Percentiles rank a stretch among this genome's conserved stretches.
These are phyloP conservation scores for Plasmodium inui DNA, from an alignment of 169 alveolate species.

Conservation along the genomic window DNA sequence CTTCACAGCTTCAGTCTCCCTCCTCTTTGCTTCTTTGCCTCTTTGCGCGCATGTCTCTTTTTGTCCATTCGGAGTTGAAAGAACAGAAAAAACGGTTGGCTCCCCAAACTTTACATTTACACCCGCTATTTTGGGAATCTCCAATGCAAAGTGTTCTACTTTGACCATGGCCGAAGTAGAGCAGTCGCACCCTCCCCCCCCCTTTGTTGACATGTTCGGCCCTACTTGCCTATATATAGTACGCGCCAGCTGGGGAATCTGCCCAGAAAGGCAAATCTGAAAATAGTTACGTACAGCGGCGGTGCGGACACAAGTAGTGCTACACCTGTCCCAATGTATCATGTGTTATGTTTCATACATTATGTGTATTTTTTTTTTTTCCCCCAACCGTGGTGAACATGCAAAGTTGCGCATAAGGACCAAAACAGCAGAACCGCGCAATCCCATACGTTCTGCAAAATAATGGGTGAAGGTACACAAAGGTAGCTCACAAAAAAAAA, in stretches of 20 bases:
- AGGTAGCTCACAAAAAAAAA: neutral
- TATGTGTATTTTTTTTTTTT: neutral
- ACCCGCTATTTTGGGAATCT: neutral
- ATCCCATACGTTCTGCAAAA: neutral
- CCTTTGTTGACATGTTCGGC: neutral
- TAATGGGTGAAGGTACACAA: neutral
- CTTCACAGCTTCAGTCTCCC: neutral
- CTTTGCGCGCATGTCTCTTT: neutral
- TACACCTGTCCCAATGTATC: neutral
- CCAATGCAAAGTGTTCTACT: neutral
- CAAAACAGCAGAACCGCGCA: neutral
- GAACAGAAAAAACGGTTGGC: neutral
- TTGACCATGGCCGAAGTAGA: neutral
- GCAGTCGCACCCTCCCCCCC: neutral
- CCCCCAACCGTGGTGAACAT: neutral
- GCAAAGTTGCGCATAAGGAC: neutral
- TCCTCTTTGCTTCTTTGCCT: neutral
- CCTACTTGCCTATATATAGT: neutral
- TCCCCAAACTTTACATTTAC: neutral
- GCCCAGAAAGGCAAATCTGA: neutral
- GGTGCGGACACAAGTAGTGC: neutral
- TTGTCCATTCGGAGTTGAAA: neutral
- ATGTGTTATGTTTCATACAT: neutral
- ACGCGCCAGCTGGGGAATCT: neutral
- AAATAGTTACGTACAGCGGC: neutral